phyloP scores from a whole-genome alignment of 208 protist genomes.

The Lotmaria passim region DNA sequence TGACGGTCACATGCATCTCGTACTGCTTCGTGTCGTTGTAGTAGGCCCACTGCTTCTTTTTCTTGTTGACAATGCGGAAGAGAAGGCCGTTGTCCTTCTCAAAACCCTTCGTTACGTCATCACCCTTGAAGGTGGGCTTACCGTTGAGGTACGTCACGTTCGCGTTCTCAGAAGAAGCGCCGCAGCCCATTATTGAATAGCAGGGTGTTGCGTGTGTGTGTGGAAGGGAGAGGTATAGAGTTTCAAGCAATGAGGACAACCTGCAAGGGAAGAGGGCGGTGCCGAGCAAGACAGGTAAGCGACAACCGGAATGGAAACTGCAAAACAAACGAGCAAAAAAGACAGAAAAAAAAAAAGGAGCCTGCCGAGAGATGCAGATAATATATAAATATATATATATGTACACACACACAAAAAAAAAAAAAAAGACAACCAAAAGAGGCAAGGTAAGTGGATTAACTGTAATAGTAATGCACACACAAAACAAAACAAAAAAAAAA shows the following conservation, averaged over 20 bases:
- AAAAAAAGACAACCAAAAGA: neutral
- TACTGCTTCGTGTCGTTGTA: slow-evolving; percentile 90
- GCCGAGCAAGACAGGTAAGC: neutral
- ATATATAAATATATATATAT: neutral
- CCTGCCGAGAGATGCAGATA: neutral
- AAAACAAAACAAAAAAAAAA: neutral
- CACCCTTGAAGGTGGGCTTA: slow-evolving; percentile 68
- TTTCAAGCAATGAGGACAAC: neutral
- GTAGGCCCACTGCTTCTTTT: slow-evolving; percentile 85
- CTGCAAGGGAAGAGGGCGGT: neutral
- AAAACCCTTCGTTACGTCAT: slow-evolving; percentile 76
- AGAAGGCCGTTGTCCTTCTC: slow-evolving; percentile 83
- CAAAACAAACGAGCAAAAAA: neutral
- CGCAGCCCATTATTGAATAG: slow-evolving; percentile 86
- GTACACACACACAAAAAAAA: neutral
- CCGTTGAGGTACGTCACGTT: slow-evolving; percentile 69
- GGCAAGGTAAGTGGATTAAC: neutral
- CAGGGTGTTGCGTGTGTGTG: slow-evolving; percentile 4
- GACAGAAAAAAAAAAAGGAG: neutral
- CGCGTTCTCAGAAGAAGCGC: slow-evolving; percentile 47
- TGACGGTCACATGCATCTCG: slow-evolving; percentile 82
- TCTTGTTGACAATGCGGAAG: slow-evolving; percentile 85
- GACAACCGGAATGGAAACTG: neutral
- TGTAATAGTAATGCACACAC: slow-evolving; percentile 2
- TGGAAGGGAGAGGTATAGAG: neutral